Conservation (phyloP, 1,139 yeast species). For the Ashbya aceris region DNA sequence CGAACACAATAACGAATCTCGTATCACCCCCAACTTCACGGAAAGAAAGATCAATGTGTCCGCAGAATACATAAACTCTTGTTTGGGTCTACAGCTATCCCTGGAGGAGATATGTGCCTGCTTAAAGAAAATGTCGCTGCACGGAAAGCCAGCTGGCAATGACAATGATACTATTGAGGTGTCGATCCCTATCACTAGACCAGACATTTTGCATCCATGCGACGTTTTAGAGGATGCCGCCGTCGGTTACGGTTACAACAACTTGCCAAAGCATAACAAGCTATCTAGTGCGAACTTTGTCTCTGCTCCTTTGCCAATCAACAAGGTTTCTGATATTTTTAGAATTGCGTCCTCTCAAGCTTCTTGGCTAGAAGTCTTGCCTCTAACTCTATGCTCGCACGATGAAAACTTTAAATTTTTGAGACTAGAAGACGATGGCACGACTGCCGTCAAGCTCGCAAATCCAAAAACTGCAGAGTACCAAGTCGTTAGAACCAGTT, state of each 20-base stretch:
- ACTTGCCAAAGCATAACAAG: constrained; percentile 74
- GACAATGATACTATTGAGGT: constrained; percentile 51
- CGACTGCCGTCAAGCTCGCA: constrained; percentile 76
- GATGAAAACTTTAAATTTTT: constrained; percentile 91
- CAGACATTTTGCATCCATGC: constrained; percentile 94
- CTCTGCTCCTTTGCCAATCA: constrained; percentile 83
- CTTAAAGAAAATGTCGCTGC: constrained; percentile 73
- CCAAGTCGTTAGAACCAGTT: constrained; percentile 93
- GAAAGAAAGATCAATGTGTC: constrained; percentile 70
- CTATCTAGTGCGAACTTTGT: constrained; percentile 64
- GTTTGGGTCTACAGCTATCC: constrained; percentile 69
- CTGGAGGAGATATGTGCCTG: constrained; percentile 60
- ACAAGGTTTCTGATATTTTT: constrained; percentile 82
- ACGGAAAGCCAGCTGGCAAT: constrained; percentile 44
- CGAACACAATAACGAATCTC: constrained; percentile 68
- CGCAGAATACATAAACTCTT: constrained; percentile 78
- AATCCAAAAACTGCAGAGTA: constrained; percentile 96
- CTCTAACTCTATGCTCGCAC: constrained; percentile 89
- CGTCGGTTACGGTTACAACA: constrained; percentile 90
- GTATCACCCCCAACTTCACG: constrained; percentile 64
- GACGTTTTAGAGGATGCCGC: constrained; percentile 99
- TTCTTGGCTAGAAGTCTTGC: constrained; percentile 94
- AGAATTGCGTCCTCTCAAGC: constrained; percentile 90
- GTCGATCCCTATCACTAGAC: constrained; percentile 81
- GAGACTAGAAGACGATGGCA: constrained; percentile 64